Conservation (phyloP, 2,329 filamentous ascomycete genomes). For the Salinomyces thailandicus region DNA sequence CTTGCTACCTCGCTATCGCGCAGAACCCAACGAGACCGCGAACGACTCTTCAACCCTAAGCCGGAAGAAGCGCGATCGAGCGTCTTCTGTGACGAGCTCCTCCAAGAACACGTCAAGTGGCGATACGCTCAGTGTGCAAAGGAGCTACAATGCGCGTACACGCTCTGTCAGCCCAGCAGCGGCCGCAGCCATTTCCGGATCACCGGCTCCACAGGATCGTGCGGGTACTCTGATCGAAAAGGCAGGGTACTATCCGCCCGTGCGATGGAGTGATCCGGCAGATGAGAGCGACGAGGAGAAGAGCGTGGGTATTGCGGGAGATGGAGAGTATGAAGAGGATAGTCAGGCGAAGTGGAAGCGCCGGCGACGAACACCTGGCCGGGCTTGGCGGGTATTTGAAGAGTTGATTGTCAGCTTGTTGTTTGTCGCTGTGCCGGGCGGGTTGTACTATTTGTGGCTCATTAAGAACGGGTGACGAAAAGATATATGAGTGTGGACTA, state of each 20-base stretch:
- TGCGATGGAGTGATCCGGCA: conserved; percentile 22
- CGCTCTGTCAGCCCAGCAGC: conserved; percentile 30
- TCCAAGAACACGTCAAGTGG: conserved; percentile 12
- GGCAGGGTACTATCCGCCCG: conserved; percentile 31
- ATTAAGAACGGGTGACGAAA: conserved; percentile 47
- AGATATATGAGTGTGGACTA: no score
- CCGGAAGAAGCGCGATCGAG: conserved; percentile 21
- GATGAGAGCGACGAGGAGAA: conserved; percentile 20
- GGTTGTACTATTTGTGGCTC: conserved; percentile 57
- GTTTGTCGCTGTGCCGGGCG: conserved; percentile 53
- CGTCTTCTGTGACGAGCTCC: conserved; percentile 25
- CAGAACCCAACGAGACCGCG: conserved; percentile 11
- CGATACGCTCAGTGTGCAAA: conserved; percentile 20
- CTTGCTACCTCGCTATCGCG: conserved; percentile 9
- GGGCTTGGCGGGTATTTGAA: conserved; percentile 39
- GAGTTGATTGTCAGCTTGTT: conserved; percentile 55
- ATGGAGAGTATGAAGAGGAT: conserved; percentile 11
- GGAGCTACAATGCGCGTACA: conserved; percentile 24
- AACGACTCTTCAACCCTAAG: conserved; percentile 17
- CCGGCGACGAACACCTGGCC: conserved; percentile 23
- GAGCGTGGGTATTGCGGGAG: conserved; percentile 1
- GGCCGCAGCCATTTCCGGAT: conserved; percentile 3
- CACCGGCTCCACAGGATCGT: conserved; percentile 10
- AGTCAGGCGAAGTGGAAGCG: conserved; percentile 21
- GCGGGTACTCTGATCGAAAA: conserved; percentile 30